Base-by-base conservation (phyloP, 129 eudicot genomes). In the Escallonia herrerae region DNA sequence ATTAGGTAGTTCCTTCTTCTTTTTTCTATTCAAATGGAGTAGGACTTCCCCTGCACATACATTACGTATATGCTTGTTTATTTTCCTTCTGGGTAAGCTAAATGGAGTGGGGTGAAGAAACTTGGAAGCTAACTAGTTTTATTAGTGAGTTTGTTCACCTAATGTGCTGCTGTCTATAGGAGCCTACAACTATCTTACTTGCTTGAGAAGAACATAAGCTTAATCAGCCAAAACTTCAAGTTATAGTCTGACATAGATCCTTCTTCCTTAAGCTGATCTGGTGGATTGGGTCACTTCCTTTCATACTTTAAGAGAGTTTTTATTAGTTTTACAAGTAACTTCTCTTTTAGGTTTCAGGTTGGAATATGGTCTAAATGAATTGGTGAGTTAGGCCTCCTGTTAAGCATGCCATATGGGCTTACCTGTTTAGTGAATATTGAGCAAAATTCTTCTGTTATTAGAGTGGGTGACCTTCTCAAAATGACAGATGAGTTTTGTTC, bases 81-180 rank as follows among this genome's bases (percentile, higher is more conserved):
- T 42, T 7, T 61, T 44, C 3, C 7, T 56, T 2, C 22, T 58
- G 62, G 63, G 43, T 15, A 42, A 37, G 38, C 57, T 40, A 53
- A 63, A 69, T 68, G 79, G 80, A 58, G 74, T 69, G 71, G 80
- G 38, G 33, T 15, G 70, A 72, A 54, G 58, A 43, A 53, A 42
- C 22, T 56, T 39, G 39, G 73, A 37, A 68, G 63, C 50, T 58
- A 68, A 69, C 50, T 58, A 42, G 48, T 44, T 72, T 37, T 54
- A 55, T 60, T 54, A 70, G 57, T 56, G 84, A 74, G 80, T 80
- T 80, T 75, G 84, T 68, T 75, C 48, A 75, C 80, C 84, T 56
- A 75, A 74, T 75, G 8, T 46, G 50, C 39, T 37, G 14, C 1
- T 48, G 6, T 41, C 8, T 40, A 59, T 39, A 4, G 12, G n/a